These are phyloP conservation scores for Helianthus tuberosus DNA, from an alignment of 129 eudicot genomes.

Conservation along the genomic window DNA sequence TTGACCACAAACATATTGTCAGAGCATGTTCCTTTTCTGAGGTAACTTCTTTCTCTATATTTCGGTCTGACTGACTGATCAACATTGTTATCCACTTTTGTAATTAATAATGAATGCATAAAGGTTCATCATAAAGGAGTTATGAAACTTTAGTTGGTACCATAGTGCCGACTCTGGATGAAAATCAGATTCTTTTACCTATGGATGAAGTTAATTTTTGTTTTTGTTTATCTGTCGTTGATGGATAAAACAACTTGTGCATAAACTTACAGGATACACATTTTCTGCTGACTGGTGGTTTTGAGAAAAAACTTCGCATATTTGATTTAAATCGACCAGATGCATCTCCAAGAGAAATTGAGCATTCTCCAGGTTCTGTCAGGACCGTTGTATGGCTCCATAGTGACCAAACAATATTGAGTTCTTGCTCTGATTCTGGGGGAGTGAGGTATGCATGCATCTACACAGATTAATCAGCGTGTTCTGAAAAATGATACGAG, in stretches of 20 bases:
- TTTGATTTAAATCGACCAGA: conserved; percentile 69
- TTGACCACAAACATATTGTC: conserved; percentile 87
- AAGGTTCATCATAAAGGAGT: neutral
- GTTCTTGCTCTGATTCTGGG: conserved; percentile 70
- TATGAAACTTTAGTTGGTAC: neutral
- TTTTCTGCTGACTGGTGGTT: conserved; percentile 65
- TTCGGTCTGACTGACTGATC: neutral
- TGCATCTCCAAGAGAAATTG: conserved; percentile 73
- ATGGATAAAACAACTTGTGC: neutral
- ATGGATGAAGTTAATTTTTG: neutral
- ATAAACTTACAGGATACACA: conserved; percentile 51
- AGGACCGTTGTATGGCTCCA: conserved; percentile 82
- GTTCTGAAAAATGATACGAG: neutral
- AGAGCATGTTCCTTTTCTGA: conserved; percentile 80
- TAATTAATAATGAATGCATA: neutral
- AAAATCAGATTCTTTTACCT: neutral
- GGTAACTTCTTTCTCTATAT: conserved; percentile 33
- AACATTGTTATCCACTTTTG: neutral
- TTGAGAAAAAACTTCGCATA: conserved; percentile 67
- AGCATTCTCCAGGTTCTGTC: conserved; percentile 78
- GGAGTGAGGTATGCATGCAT: conserved; percentile 58
- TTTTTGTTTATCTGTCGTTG: neutral
- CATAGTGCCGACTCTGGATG: too few relatives aligned
- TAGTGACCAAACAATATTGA: conserved; percentile 76
- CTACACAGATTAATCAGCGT: neutral